phyloP scores from a whole-genome alignment of 495 filamentous ascomycete species.

The Aspergillus carlsbadensis region DNA sequence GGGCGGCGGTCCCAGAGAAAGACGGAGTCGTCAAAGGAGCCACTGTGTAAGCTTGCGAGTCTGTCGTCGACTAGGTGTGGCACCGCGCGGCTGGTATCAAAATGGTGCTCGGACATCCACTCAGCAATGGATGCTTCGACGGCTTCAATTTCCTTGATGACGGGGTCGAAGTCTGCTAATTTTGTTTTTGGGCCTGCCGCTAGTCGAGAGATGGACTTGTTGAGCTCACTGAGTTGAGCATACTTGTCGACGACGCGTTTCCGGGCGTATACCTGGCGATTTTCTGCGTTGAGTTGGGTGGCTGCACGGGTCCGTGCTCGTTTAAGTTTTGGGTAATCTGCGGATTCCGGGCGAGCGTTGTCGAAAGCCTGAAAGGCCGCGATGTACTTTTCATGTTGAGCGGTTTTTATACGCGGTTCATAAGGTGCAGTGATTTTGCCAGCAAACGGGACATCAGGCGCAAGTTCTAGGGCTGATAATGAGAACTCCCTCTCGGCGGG shows the following conservation, averaged over 20 bases:
- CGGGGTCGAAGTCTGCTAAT: constrained; percentile 30
- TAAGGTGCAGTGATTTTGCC: constrained; percentile 19
- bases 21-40: constrained; percentile 40
- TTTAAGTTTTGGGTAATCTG: constrained; percentile 3
- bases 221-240: constrained; percentile 26
- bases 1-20: constrained; percentile 64
- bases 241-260: constrained; percentile 27
- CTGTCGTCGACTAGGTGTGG: constrained; percentile 22
- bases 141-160: constrained; percentile 23
- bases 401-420: constrained; percentile 16
- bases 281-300: constrained; percentile 35
- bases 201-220: constrained; percentile 28
- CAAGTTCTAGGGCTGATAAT: constrained; percentile 20
- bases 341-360: neutral
- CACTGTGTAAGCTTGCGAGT: constrained; percentile 16
- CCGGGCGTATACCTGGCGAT: constrained; percentile 24
- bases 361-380: constrained; percentile 17
- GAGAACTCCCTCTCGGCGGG: constrained; percentile 36
- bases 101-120: constrained; percentile 22
- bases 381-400: constrained; percentile 22
- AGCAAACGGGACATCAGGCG: constrained; percentile 18
- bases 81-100: constrained; percentile 19
- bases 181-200: constrained; percentile 31
- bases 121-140: constrained; percentile 6
- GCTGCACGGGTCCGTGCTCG: constrained; percentile 11